Conservation (phyloP, 768 basidiomycete genomes). For the Tylopilus rubrobrunneus region DNA sequence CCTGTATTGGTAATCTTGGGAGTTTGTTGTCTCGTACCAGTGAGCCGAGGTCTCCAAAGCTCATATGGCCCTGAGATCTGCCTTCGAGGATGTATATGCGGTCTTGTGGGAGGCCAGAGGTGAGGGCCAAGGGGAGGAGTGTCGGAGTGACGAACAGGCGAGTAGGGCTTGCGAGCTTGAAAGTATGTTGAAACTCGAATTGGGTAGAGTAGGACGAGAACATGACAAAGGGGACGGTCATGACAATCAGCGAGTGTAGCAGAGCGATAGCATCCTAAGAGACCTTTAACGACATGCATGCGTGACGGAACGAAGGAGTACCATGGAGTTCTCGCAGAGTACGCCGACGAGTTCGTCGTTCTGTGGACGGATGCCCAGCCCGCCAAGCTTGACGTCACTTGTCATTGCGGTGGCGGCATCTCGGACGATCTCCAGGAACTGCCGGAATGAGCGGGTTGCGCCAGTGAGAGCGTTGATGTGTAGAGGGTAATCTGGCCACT, state of each 20-base stretch:
- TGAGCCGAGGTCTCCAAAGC: conserved; percentile 43
- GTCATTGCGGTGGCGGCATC: conserved; percentile 57
- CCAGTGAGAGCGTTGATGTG: conserved; percentile 57
- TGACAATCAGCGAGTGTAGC: conserved; percentile 44
- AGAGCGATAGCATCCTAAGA: conserved; percentile 53
- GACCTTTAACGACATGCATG: neutral
- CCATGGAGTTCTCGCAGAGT: conserved; percentile 65
- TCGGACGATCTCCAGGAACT: conserved; percentile 49
- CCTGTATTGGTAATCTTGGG: conserved; percentile 40
- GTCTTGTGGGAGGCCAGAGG: conserved; percentile 36
- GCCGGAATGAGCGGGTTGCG: conserved; percentile 39
- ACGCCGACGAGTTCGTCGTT: conserved; percentile 63
- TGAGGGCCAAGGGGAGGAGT: conserved; percentile 40
- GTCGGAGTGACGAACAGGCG: conserved; percentile 50
- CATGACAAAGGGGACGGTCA: conserved; percentile 50
- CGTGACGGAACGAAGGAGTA: conserved; percentile 22
- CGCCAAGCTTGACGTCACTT: conserved; percentile 44
- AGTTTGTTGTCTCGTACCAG: conserved; percentile 35
- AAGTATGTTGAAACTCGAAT: conserved; percentile 50
- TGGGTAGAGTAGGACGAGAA: conserved; percentile 54
- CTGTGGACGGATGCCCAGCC: conserved; percentile 47
- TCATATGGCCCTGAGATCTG: conserved; percentile 35
- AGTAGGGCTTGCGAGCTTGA: conserved; percentile 47
- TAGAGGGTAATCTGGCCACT: conserved; percentile 53
- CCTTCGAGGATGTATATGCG: conserved; percentile 51